These are phyloP conservation scores for Apiospora kogelbergensis DNA, from an alignment of 2,329 filamentous ascomycete genomes.

Conservation along the genomic window DNA sequence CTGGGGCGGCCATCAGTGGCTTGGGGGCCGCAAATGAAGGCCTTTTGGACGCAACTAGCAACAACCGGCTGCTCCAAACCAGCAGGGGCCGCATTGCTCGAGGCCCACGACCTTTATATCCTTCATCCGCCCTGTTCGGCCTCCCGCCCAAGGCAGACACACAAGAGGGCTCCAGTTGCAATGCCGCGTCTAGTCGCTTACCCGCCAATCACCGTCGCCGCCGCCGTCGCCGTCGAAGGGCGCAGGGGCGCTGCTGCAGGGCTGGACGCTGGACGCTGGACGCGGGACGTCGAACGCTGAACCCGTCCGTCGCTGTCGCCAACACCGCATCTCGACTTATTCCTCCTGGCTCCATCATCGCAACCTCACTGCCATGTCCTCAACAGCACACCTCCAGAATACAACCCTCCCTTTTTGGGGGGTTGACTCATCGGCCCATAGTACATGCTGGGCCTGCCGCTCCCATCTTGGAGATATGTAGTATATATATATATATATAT, in stretches of 20 bases:
- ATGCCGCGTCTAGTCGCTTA: slow-evolving; percentile 25
- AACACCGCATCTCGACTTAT: background rate
- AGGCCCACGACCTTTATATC: slow-evolving; percentile 28
- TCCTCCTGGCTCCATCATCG: slow-evolving; percentile 6
- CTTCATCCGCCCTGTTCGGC: slow-evolving; percentile 13
- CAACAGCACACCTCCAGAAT: slow-evolving; percentile 9
- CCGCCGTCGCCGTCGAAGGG: background rate
- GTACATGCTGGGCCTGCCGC: slow-evolving; percentile 22
- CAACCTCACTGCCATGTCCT: background rate
- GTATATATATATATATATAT: no score
- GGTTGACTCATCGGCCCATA: slow-evolving; percentile 12
- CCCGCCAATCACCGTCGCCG: slow-evolving; percentile 25
- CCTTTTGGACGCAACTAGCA: slow-evolving; percentile 21
- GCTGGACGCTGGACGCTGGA: no score
- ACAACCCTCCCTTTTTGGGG: no score
- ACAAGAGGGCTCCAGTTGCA: slow-evolving; percentile 14
- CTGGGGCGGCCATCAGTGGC: slow-evolving; percentile 24
- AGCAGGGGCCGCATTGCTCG: slow-evolving; percentile 24
- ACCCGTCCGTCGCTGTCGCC: background rate
- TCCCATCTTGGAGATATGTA: slow-evolving; percentile 12
- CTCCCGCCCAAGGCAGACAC: slow-evolving; percentile 26
- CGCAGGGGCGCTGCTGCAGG: background rate
- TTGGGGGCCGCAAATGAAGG: slow-evolving; percentile 28
- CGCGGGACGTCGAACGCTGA: no score
- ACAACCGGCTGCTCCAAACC: slow-evolving; percentile 13